phyloP scores from a whole-genome alignment of 331 rosid genomes.

The Arachis monticola region DNA sequence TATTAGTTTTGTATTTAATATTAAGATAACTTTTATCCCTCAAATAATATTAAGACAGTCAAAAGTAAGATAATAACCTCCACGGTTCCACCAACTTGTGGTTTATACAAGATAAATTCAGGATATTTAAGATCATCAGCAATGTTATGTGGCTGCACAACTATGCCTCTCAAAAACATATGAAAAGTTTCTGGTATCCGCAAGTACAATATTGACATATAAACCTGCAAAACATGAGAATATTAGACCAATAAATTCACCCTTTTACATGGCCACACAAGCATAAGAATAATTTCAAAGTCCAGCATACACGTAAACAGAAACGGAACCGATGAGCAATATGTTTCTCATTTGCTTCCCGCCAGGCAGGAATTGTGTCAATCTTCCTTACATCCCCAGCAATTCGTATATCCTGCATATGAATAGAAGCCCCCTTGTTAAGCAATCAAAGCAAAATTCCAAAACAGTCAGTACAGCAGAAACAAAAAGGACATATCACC shows the following conservation, averaged over 20 bases:
- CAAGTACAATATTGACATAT: constrained; percentile 89
- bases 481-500: constrained; percentile 50
- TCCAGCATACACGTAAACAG: constrained; percentile 74
- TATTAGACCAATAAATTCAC: constrained; percentile 30
- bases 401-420: constrained; percentile 71
- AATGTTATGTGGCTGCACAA: constrained; percentile 69
- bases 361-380: constrained; percentile 36
- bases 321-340: constrained; percentile 63
- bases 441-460: constrained; percentile 27
- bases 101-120: constrained; percentile 66
- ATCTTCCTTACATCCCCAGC: constrained; percentile 59
- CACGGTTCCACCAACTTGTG: constrained; percentile 55
- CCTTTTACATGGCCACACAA: not conserved
- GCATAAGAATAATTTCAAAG: constrained; percentile 16
- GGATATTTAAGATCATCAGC: constrained; percentile 70
- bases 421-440: constrained; percentile 15
- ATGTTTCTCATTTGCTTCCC: constrained; percentile 61
- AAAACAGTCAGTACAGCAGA: constrained; percentile 5
- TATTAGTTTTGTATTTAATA: no score
- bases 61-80: constrained; percentile 60
- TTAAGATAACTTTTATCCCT: constrained; percentile 5
- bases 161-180: constrained; percentile 69
- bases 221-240: constrained; percentile 58
- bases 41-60: constrained; percentile 10
- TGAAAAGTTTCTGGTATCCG: constrained; percentile 58